phyloP scores from a whole-genome alignment of 306 rosid genomes.

The Pterocarpus santalinus region DNA sequence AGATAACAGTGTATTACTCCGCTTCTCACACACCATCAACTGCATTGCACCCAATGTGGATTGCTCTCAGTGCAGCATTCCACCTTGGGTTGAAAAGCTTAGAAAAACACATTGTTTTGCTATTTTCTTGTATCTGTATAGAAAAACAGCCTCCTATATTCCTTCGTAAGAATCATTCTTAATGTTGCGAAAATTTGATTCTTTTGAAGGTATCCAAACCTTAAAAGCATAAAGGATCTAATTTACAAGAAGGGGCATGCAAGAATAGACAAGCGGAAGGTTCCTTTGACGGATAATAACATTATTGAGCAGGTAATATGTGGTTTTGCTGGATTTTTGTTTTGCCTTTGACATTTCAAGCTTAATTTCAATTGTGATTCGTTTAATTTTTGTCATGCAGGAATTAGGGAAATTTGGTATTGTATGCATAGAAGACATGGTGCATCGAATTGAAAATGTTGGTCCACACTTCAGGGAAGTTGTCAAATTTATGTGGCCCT shows the following conservation, averaged over 20 bases:
- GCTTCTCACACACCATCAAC: too few relatives aligned
- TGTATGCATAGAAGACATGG: slow-evolving; percentile 87
- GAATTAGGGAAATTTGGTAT: slow-evolving; percentile 72
- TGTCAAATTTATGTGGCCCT: slow-evolving; percentile 72
- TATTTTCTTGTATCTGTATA: neutral
- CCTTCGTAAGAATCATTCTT: too few relatives aligned
- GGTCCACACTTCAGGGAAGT: slow-evolving; percentile 91
- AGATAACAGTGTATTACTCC: too few relatives aligned
- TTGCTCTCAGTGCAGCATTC: too few relatives aligned
- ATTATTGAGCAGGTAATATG: slow-evolving; percentile 74
- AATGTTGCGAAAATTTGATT: too few relatives aligned
- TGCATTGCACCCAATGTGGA: too few relatives aligned
- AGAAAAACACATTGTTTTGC: neutral
- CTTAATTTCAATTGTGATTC: neutral
- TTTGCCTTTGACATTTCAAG: neutral
- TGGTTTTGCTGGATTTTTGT: neutral
- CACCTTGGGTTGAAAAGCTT: too few relatives aligned
- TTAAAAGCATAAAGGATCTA: slow-evolving; percentile 62
- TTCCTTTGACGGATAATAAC: slow-evolving; percentile 90
- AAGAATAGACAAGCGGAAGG: slow-evolving; percentile 66
- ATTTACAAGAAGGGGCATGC: slow-evolving; percentile 77
- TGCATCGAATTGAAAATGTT: slow-evolving; percentile 71
- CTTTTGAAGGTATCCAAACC: too few relatives aligned
- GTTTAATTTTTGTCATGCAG: slow-evolving; percentile 44
- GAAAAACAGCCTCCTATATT: too few relatives aligned